These are phyloP conservation scores for Apiotrichum laibachii DNA, from an alignment of 1,284 basidiomycete genomes.

Conservation along the genomic window DNA sequence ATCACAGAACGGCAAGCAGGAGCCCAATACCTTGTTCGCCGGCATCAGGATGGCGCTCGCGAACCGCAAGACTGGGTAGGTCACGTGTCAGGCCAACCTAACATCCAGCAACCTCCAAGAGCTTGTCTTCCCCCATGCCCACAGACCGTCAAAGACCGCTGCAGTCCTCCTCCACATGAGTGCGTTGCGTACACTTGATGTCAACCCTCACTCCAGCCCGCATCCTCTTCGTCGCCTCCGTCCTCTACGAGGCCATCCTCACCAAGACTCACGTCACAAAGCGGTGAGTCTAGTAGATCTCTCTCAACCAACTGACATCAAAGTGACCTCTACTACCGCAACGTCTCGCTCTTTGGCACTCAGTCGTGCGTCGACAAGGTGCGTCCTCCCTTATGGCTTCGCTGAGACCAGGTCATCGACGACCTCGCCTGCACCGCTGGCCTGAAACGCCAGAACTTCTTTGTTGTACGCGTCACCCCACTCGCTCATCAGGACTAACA, in stretches of 20 bases:
- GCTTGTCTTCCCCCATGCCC: slow-evolving; percentile 35
- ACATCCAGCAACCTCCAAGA: slow-evolving; percentile 25
- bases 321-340: slow-evolving; percentile 84
- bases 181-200: slow-evolving; percentile 5
- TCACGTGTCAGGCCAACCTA: not conserved
- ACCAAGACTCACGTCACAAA: slow-evolving; percentile 31
- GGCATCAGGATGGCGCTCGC: slow-evolving; percentile 10
- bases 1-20: too few species aligned
- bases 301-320: slow-evolving; percentile 9
- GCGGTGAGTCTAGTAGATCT: slow-evolving; percentile 24
- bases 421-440: slow-evolving; percentile 78
- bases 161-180: slow-evolving; percentile 23
- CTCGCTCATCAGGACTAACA: not conserved
- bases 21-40: not conserved
- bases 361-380: slow-evolving; percentile 75
- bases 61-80: slow-evolving; percentile 26
- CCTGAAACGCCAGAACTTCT: slow-evolving; percentile 69
- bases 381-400: slow-evolving; percentile 19
- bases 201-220: slow-evolving; percentile 26
- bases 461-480: slow-evolving; percentile 60
- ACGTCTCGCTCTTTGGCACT: slow-evolving; percentile 68
- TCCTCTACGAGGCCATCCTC: slow-evolving; percentile 39
- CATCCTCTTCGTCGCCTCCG: slow-evolving; percentile 29
- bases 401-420: slow-evolving; percentile 67
- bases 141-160: slow-evolving; percentile 6